These are phyloP conservation scores for Fraxinus quadrangulata DNA, from an alignment of 257 asterid genomes.

Conservation along the genomic window DNA sequence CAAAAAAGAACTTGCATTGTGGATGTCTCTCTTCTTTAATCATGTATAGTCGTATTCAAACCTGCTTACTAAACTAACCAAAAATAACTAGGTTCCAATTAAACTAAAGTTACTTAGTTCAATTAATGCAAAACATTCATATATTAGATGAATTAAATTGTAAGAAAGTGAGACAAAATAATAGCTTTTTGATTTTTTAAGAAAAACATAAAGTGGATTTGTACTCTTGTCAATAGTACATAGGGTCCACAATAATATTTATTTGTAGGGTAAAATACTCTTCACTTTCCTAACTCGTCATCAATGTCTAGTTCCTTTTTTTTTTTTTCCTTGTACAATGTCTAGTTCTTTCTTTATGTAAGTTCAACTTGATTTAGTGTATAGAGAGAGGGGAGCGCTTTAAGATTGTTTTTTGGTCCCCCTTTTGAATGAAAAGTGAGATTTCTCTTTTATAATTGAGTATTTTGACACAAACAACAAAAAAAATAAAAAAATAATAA, in stretches of 20 bases:
- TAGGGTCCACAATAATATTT: constrained; percentile 25
- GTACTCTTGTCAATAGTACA: constrained; percentile 20
- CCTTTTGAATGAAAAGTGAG: constrained; percentile 33
- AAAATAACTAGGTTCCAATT: no score
- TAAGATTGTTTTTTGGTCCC: constrained; percentile 38
- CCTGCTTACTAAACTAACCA: background rate
- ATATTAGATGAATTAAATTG: background rate
- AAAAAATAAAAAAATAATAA: constrained; percentile 27
- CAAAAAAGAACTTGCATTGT: no score
- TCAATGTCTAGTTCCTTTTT: no score
- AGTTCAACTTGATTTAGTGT: constrained; percentile 42
- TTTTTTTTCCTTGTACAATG: no score
- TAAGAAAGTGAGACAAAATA: background rate
- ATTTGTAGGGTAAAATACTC: constrained; percentile 47
- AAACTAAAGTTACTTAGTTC: background rate
- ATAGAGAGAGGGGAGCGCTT: constrained; percentile 59
- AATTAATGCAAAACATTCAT: background rate
- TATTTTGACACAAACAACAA: constrained; percentile 59
- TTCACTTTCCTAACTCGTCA: constrained; percentile 41
- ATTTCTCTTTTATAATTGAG: constrained; percentile 28
- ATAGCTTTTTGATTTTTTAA: no score
- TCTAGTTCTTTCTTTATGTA: constrained; percentile 36
- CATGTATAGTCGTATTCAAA: no score
- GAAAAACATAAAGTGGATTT: constrained; percentile 20
- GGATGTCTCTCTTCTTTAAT: no score